Evolutionary conservation across 2,329 filamentous ascomycete species (phyloP).

Genomic region (Fusarium dimerum): DNA sequence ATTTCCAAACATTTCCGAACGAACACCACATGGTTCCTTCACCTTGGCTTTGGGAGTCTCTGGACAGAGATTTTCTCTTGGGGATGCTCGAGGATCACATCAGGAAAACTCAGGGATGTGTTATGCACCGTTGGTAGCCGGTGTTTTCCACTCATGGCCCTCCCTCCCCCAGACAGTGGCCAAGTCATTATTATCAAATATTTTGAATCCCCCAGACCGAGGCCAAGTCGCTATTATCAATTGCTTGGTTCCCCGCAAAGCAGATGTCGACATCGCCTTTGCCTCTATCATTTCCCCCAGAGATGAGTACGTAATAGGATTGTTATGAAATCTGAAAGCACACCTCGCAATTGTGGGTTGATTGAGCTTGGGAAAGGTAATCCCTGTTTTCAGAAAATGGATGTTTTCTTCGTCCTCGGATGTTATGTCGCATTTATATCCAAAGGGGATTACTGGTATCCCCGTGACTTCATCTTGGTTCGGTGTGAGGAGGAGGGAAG

Average conservation of each 20-base stretch:
- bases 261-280: not conserved
- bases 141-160: constrained; percentile 7
- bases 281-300: not conserved
- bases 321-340: not conserved
- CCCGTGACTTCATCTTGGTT: not conserved
- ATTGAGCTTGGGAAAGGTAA: not conserved
- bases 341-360: not conserved
- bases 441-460: not conserved
- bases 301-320: not conserved
- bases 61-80: not conserved
- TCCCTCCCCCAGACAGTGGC: constrained; percentile 23
- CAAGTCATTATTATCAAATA: constrained; percentile 10
- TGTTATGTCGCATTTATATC: not conserved
- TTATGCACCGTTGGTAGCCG: constrained; percentile 16
- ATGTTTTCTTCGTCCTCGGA: not conserved
- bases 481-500: not conserved
- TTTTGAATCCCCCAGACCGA: constrained; percentile 15
- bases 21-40: not conserved
- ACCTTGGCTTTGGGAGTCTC: not conserved
- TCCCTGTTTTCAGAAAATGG: too few species aligned
- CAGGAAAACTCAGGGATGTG: constrained; percentile 3
- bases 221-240: constrained; percentile 3
- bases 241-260: not conserved
- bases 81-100: constrained; percentile 7
- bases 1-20: too few species aligned